Conservation (phyloP, 495 filamentous ascomycete genomes). For the Lophiostoma macrostomum region DNA sequence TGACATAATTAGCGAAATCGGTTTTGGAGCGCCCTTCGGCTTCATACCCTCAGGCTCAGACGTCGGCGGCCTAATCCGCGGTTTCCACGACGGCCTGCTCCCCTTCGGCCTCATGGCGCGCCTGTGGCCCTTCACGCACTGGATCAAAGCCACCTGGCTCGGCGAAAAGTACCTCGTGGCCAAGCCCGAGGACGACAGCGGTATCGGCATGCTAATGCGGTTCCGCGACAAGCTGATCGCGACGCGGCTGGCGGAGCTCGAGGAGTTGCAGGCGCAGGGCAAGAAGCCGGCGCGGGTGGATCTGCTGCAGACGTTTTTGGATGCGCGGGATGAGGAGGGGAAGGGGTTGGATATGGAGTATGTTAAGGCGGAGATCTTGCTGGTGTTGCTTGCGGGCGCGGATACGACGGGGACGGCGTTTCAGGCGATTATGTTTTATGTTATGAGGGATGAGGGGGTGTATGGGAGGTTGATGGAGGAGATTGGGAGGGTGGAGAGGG, state of each 20-base stretch:
- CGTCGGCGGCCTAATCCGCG: conserved; percentile 52
- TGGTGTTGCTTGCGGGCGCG: conserved; percentile 60
- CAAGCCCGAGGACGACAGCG: conserved; percentile 51
- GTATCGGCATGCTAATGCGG: conserved; percentile 52
- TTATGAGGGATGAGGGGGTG: conserved; percentile 47
- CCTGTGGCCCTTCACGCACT: conserved; percentile 54
- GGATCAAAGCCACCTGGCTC: conserved; percentile 51
- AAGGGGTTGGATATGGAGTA: conserved; percentile 50
- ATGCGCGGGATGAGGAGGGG: conserved; percentile 47
- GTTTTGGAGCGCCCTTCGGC: conserved; percentile 61
- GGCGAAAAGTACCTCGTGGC: conserved; percentile 54
- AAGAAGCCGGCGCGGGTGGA: conserved; percentile 39
- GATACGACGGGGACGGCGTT: conserved; percentile 62
- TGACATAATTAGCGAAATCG: conserved; percentile 64
- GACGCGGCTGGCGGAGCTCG: conserved; percentile 38
- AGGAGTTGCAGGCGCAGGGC: conserved; percentile 9
- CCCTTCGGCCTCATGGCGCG: conserved; percentile 50
- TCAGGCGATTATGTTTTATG: conserved; percentile 51
- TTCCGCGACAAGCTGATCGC: conserved; percentile 44
- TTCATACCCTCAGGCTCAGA: conserved; percentile 59
- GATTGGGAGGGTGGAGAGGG: conserved; percentile 46
- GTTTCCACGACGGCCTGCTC: conserved; percentile 51
- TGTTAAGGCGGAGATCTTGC: conserved; percentile 54
- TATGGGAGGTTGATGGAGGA: conserved; percentile 58
- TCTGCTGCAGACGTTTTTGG: conserved; percentile 46